Evolutionary conservation across 1,284 basidiomycete genomes (phyloP).

Genomic region (Cutaneotrichosporon dermatis): DNA sequence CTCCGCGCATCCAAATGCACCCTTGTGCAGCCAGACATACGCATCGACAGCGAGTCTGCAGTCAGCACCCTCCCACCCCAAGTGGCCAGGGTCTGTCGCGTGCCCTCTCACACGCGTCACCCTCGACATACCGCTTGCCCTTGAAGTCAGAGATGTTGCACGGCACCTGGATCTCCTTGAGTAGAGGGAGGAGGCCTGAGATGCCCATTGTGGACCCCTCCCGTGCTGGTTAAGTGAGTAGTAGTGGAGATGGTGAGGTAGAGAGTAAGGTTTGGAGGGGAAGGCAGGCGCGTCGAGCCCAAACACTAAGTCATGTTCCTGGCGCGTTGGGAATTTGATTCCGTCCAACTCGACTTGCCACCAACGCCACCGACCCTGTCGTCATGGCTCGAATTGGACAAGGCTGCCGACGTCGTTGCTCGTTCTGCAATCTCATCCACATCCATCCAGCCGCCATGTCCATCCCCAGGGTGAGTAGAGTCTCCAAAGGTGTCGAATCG

Average conservation of each 20-base stretch:
- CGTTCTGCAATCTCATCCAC: neutral
- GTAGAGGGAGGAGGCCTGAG: constrained; percentile 81
- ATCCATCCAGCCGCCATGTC: constrained; percentile 22
- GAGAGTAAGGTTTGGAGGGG: neutral
- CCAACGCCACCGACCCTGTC: neutral
- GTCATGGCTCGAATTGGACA: neutral
- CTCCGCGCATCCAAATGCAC: constrained; percentile 86
- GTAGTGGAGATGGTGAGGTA: neutral
- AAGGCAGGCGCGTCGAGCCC: constrained; percentile 19
- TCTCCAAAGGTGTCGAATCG: no score
- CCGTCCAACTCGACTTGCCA: neutral
- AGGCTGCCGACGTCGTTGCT: no score
- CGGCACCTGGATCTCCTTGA: constrained; percentile 81
- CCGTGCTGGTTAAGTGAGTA: neutral
- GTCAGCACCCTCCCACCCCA: neutral
- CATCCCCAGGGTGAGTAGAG: constrained; percentile 24
- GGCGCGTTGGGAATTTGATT: neutral
- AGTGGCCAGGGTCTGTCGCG: neutral
- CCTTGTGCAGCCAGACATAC: constrained; percentile 97
- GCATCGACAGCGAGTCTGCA: constrained; percentile 37
- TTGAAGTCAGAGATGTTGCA: constrained; percentile 73
- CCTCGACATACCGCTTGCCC: constrained; percentile 54
- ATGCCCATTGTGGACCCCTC: constrained; percentile 68
- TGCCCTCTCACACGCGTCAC: constrained; percentile 48
- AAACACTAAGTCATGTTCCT: constrained; percentile 3